phyloP scores from a whole-genome alignment of 441 rosid species.

The Euphorbia celastroides region DNA sequence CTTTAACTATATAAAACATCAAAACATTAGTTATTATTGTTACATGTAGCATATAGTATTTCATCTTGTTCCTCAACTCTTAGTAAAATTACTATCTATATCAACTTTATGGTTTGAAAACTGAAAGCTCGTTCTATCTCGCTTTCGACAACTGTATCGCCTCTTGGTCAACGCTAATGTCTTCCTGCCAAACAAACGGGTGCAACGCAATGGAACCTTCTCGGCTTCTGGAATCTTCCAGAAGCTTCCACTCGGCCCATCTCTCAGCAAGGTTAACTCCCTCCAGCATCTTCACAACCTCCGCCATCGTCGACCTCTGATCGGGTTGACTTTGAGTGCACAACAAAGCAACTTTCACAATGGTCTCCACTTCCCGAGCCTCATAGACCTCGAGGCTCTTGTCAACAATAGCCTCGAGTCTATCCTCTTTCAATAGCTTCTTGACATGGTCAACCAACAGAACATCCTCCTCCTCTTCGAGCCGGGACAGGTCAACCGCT shows the following conservation, averaged over 20 bases:
- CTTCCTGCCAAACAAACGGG: constrained; percentile 66
- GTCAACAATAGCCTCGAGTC: constrained; percentile 77
- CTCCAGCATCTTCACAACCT: constrained; percentile 73
- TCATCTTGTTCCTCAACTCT: too few species aligned
- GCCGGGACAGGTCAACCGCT: constrained; percentile 49
- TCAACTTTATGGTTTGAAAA: too few species aligned
- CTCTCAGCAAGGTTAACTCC: constrained; percentile 69
- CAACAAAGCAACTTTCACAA: constrained; percentile 71
- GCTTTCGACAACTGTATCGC: constrained; percentile 74
- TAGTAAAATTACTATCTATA: too few species aligned
- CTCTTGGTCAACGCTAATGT: constrained; percentile 60
- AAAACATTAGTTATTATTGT: too few species aligned
- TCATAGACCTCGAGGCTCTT: constrained; percentile 47
- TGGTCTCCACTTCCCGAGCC: constrained; percentile 59
- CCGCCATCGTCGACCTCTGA: constrained; percentile 67
- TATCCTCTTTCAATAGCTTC: constrained; percentile 62
- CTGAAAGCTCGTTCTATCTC: too few species aligned
- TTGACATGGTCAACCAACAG: constrained; percentile 56
- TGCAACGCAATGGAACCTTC: constrained; percentile 45
- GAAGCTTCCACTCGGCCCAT: constrained; percentile 75
- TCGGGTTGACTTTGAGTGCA: constrained; percentile 77
- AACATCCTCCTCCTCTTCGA: constrained; percentile 61
- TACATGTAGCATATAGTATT: too few species aligned
- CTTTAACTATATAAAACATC: too few species aligned
- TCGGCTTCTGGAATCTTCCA: constrained; percentile 53